Evolutionary conservation across 208 protist species (phyloP), one percentile per base, ranked within the genome.

Genomic region (Acanthamoeba healyi): DNA sequence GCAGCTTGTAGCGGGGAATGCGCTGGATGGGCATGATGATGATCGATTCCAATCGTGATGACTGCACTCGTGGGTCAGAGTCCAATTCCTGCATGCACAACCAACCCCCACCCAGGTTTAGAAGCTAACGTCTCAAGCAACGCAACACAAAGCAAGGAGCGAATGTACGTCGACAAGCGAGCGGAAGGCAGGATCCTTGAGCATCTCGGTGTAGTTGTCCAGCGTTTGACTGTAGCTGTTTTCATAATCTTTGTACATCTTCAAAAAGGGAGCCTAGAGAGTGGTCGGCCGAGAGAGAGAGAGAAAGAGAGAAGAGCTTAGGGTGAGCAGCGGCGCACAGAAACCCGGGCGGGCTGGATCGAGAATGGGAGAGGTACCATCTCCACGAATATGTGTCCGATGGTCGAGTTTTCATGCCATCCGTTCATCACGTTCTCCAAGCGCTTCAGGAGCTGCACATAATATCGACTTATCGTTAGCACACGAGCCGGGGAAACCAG

Each of bases 11-110:
- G 29, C 81, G 42, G 5, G 81, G 81, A 32, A 88, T 88, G 51
- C 81, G 81, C 32, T 81, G 63, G 61, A 94, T 86, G 32, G 81
- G 81, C 56, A 84, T 94, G 72, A 86, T 93, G 46, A 88, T 14
- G 26, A 36, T 46, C 17, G 81, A 54, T 42, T 82, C 72, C 42
- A 82, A 26, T 15, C 72, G 72, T 6, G 42, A 42, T 6, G 72
- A 12, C 61, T 70, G 61, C 19, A 70, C 14, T 26, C 61, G 61
- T n/a, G 22, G 61, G 14, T 70, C 61, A 7, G 61, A 6, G 61
- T 70, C 61, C 61, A 70, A 26, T 29, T 70, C 7, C n/a, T n/a
- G n/a, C n/a, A n/a, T n/a, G n/a, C n/a, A n/a, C n/a, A n/a, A n/a
- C n/a, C n/a, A n/a, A n/a, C n/a, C n/a, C n/a, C n/a, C n/a, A n/a